These are phyloP conservation scores for Colletotrichum sp. DNA, from an alignment of 2,329 filamentous ascomycete genomes.

Conservation along the genomic window DNA sequence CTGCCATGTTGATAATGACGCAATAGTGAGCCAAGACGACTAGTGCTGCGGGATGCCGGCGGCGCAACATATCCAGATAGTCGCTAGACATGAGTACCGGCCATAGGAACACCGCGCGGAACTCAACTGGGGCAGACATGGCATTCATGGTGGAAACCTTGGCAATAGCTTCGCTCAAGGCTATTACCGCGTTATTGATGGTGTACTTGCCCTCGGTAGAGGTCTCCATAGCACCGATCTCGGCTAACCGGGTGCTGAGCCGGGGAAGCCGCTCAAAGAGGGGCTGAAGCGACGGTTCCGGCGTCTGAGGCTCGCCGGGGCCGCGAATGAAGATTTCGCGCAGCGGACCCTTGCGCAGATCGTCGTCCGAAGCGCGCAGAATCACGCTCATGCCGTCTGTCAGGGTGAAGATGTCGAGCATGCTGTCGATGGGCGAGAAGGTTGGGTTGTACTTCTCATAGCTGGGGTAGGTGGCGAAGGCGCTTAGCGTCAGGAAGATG, in stretches of 20 bases:
- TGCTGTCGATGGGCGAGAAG: constrained; percentile 31
- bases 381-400: constrained; percentile 35
- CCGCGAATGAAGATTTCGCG: constrained; percentile 24
- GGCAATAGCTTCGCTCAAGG: constrained; percentile 7
- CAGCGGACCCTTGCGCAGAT: constrained; percentile 26
- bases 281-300: constrained; percentile 5
- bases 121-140: constrained; percentile 23
- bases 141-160: constrained; percentile 5
- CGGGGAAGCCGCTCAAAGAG: not conserved
- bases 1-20: constrained; percentile 24
- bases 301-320: not conserved
- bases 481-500: constrained; percentile 35
- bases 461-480: constrained; percentile 33
- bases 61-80: constrained; percentile 24
- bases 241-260: not conserved
- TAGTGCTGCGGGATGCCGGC: constrained; percentile 24
- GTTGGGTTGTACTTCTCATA: constrained; percentile 16
- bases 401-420: constrained; percentile 37
- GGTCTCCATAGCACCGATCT: not conserved
- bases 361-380: constrained; percentile 28
- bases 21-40: constrained; percentile 28
- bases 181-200: constrained; percentile 6
- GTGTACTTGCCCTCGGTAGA: constrained; percentile 8
- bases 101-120: constrained; percentile 27
- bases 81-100: constrained; percentile 27